A percentile compares a stretch with the other conserved stretches of the same genome.
These are phyloP conservation scores for Lachnellula suecica DNA, from an alignment of 2,329 filamentous ascomycete species.

Conservation along the genomic window DNA sequence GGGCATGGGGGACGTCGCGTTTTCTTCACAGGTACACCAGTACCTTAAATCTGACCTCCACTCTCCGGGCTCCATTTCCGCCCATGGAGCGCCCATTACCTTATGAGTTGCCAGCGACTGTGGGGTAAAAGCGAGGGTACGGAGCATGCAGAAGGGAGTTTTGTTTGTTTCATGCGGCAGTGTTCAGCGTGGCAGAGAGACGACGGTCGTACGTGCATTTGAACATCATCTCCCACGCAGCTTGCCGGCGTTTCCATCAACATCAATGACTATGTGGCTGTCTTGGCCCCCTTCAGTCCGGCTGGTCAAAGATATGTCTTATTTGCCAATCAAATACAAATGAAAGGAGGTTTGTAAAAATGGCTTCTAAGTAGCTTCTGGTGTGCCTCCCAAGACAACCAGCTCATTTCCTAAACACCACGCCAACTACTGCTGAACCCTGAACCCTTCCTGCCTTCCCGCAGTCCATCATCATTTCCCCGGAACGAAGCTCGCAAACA, in stretches of 20 bases:
- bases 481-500: not conserved
- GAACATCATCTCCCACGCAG: too few relatives aligned
- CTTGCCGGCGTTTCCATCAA: too few relatives aligned
- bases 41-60: slow-evolving; percentile 6
- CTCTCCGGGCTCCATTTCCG: not conserved
- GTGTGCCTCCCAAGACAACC: not conserved
- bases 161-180: slow-evolving; percentile 14
- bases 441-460: not conserved
- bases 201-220: too few relatives aligned
- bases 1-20: slow-evolving; percentile 9
- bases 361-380: not conserved
- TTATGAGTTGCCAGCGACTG: slow-evolving; percentile 16
- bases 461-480: not conserved
- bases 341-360: not conserved
- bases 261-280: too few relatives aligned
- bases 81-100: slow-evolving; percentile 7
- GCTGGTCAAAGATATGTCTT: too few relatives aligned
- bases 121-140: slow-evolving; percentile 18
- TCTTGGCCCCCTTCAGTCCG: too few relatives aligned
- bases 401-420: not conserved
- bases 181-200: not conserved
- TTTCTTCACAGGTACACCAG: slow-evolving; percentile 8
- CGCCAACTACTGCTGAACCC: too few relatives aligned
- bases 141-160: not conserved
- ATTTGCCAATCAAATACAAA: not conserved